These are phyloP conservation scores for Nakaseomyces glabratus DNA, from an alignment of 1,139 yeast species.

Conservation along the genomic window DNA sequence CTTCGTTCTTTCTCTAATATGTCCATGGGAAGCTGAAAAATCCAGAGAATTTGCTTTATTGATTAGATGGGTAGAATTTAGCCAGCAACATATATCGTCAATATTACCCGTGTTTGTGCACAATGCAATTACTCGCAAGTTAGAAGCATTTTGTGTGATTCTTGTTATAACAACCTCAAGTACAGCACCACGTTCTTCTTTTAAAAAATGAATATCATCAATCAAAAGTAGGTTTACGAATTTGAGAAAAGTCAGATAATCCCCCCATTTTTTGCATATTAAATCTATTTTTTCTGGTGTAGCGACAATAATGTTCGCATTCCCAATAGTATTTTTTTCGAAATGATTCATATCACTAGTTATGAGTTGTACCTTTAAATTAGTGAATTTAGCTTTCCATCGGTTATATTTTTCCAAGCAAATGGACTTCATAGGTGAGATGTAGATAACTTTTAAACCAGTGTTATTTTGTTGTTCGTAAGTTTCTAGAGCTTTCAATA, in stretches of 20 bases:
- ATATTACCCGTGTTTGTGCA: constrained; percentile 51
- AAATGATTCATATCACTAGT: constrained; percentile 37
- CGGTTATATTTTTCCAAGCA: constrained; percentile 39
- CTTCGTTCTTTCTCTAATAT: too few species aligned
- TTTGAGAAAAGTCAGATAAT: constrained; percentile 35
- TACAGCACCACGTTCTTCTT: constrained; percentile 43
- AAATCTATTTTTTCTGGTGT: constrained; percentile 56
- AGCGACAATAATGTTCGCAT: constrained; percentile 41
- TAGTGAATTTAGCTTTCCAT: constrained; percentile 38
- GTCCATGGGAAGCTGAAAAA: too few species aligned
- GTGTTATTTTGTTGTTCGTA: constrained; percentile 16
- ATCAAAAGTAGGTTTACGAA: constrained; percentile 37
- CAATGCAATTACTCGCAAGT: constrained; percentile 44
- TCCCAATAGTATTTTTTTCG: constrained; percentile 33
- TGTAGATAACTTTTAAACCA: constrained; percentile 41
- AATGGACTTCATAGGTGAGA: constrained; percentile 49
- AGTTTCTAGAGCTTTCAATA: constrained; percentile 32
- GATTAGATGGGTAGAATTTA: constrained; percentile 31
- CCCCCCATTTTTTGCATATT: constrained; percentile 43
- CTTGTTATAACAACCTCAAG: constrained; percentile 46
- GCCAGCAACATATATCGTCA: constrained; percentile 42
- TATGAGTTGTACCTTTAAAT: constrained; percentile 38
- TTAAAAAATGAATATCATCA: constrained; percentile 45
- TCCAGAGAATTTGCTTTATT: too few species aligned
- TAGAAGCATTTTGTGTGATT: too few species aligned